These are phyloP conservation scores for Polyporus tsugae DNA, from an alignment of 1,284 basidiomycete species.

Conservation along the genomic window DNA sequence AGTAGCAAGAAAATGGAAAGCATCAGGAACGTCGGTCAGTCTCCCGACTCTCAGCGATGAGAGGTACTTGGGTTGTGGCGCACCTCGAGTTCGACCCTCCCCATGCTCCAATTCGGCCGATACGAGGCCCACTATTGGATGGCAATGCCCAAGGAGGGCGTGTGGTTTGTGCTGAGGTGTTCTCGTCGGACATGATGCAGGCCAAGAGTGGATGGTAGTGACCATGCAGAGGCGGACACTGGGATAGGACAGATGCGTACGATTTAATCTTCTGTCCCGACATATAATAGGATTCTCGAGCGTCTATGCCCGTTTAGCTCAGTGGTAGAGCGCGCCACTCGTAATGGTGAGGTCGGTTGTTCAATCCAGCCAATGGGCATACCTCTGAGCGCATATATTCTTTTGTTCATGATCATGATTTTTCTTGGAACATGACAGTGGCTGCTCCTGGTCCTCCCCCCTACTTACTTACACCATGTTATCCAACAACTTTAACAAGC, in stretches of 20 bases:
- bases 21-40: neutral
- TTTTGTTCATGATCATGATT: no score
- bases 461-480: no score
- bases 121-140: constrained; percentile 37
- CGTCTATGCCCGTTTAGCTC: constrained; percentile 27
- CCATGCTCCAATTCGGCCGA: constrained; percentile 42
- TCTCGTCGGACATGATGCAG: constrained; percentile 32
- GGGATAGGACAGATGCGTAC: no score
- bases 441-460: no score
- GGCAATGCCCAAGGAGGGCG: constrained; percentile 56
- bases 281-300: no score
- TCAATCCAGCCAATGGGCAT: constrained; percentile 33
- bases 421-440: no score
- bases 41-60: neutral
- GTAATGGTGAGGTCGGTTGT: constrained; percentile 34
- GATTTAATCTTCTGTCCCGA: no score
- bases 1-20: no score
- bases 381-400: no score
- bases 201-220: neutral
- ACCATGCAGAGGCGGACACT: no score
- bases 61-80: constrained; percentile 13
- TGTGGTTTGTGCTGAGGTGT: constrained; percentile 25
- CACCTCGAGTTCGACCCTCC: constrained; percentile 35
- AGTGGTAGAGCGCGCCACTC: constrained; percentile 34
- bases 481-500: no score